Evolutionary conservation across 2,329 filamentous ascomycete species (phyloP).

Genomic region (Aspergillus brasiliensis): DNA sequence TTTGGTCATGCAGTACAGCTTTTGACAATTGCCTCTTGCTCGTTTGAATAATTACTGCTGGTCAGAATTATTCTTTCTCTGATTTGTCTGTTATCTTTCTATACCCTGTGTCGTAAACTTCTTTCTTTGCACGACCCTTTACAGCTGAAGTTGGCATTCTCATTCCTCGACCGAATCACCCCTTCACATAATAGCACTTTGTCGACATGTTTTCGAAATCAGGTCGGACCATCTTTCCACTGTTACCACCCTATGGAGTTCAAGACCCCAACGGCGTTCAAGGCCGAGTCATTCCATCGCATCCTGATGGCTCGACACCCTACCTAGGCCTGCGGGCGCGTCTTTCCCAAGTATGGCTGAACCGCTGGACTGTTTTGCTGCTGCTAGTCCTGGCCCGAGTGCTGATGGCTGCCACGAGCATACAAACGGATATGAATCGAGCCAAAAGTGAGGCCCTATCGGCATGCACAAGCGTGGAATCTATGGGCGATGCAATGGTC

Average conservation of each 20-base stretch:
- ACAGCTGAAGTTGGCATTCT: neutral
- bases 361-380: conserved; percentile 91
- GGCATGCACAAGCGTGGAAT: conserved; percentile 89
- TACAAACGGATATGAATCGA: conserved; percentile 72
- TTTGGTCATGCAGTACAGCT: conserved; percentile 17
- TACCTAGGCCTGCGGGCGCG: conserved; percentile 88
- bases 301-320: conserved; percentile 75
- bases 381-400: conserved; percentile 81
- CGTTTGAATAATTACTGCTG: conserved; percentile 20
- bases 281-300: conserved; percentile 57
- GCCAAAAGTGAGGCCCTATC: conserved; percentile 81
- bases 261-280: conserved; percentile 54
- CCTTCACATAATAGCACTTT: neutral
- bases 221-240: conserved; percentile 37
- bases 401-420: conserved; percentile 71
- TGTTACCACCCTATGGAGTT: conserved; percentile 44
- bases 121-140: neutral
- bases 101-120: neutral
- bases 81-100: neutral
- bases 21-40: conserved; percentile 14
- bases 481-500: conserved; percentile 90
- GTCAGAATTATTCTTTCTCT: conserved; percentile 14
- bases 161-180: neutral
- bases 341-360: conserved; percentile 95
- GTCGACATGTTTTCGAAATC: conserved; percentile 37